Percentiles rank a stretch among this genome's conserved stretches.
Evolutionary conservation across 352 stramenopile genomes (phyloP).

Genomic region (Peronospora farinosa): DNA sequence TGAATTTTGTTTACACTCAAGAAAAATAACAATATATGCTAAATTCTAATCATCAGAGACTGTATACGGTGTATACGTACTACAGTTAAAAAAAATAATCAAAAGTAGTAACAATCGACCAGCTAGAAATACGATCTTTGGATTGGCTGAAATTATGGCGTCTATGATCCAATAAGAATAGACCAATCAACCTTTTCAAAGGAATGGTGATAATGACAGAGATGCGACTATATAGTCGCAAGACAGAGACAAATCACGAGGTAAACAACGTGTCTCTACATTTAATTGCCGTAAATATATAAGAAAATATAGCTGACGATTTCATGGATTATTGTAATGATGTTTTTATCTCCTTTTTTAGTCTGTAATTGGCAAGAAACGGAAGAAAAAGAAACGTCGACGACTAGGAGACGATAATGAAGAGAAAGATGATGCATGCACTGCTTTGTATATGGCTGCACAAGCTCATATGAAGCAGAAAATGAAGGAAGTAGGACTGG

Average conservation of each 20-base stretch:
- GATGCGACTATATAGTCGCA: constrained; percentile 20
- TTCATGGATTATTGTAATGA: neutral
- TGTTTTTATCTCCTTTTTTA: constrained; percentile 3
- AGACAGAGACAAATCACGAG: constrained; percentile 10
- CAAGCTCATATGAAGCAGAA: constrained; percentile 49
- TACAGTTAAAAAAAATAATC: too few relatives aligned
- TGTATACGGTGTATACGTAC: too few relatives aligned
- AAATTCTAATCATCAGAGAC: neutral
- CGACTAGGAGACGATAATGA: neutral
- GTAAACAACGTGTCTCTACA: constrained; percentile 1
- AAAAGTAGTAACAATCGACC: constrained; percentile 22
- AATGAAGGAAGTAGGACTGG: constrained; percentile 54
- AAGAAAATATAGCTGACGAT: too few relatives aligned
- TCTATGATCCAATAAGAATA: constrained; percentile 10
- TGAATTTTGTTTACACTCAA: constrained; percentile 30
- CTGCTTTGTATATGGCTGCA: constrained; percentile 47
- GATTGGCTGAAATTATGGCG: constrained; percentile 21
- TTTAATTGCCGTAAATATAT: too few relatives aligned
- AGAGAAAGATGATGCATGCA: constrained; percentile 13
- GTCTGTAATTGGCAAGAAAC: constrained; percentile 18
- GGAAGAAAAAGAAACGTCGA: constrained; percentile 28
- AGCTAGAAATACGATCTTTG: neutral
- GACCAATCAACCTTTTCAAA: neutral
- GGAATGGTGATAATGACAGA: constrained; percentile 24
- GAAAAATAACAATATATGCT: constrained; percentile 2